Conservation (phyloP, 495 filamentous ascomycete genomes). For the Massariosphaeria phaeospora region DNA sequence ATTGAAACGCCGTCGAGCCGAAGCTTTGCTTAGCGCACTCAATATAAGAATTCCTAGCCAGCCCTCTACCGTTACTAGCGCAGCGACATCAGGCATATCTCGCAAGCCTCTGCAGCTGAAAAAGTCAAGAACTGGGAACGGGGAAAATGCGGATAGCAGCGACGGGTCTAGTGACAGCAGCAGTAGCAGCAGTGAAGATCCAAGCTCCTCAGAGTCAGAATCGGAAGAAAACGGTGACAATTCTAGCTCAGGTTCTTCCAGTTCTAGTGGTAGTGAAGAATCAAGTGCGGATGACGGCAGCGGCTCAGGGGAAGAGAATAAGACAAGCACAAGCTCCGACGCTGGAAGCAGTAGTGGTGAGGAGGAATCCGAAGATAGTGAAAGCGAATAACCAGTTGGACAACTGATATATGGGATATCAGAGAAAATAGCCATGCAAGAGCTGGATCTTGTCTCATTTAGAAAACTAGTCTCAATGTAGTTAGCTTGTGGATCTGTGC, state of each 20-base stretch:
- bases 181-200: constrained; percentile 10
- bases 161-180: constrained; percentile 16
- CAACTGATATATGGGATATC: no score
- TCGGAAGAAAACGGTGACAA: constrained; percentile 5
- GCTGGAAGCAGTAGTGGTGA: constrained; percentile 6
- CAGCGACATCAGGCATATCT: background rate
- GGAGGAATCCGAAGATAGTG: background rate
- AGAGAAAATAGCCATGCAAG: no score
- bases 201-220: constrained; percentile 11
- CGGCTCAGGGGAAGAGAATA: background rate
- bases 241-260: constrained; percentile 5
- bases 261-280: background rate
- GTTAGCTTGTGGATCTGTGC: no score
- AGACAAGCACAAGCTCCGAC: constrained; percentile 2
- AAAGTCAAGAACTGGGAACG: constrained; percentile 17
- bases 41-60: constrained; percentile 7
- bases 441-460: no score
- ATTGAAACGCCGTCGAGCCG: constrained; percentile 22
- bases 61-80: no score
- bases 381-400: no score
- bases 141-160: constrained; percentile 6
- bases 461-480: no score
- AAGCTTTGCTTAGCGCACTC: constrained; percentile 18
- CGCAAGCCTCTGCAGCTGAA: constrained; percentile 6
- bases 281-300: background rate